Conservation (phyloP, 1,284 basidiomycete genomes). For the Leccinum pachyderme region DNA sequence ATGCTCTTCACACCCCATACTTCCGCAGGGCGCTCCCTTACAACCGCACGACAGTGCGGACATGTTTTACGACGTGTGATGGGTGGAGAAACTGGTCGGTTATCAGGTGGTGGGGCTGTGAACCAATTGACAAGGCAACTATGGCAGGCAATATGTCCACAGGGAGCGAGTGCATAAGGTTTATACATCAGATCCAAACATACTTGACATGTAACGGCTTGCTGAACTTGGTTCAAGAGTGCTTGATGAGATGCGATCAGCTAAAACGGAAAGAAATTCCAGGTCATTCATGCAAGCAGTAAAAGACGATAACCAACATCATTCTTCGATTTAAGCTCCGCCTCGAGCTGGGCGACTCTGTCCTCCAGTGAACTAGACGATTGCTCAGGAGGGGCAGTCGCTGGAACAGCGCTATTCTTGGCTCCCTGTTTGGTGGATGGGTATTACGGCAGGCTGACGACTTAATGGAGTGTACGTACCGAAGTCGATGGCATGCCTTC, state of each 20-base stretch:
- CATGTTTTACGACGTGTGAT: constrained; percentile 61
- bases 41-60: constrained; percentile 65
- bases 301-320: constrained; percentile 32
- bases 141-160: constrained; percentile 72
- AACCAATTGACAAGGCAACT: constrained; percentile 75
- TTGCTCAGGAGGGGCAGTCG: not conserved
- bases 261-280: constrained; percentile 26
- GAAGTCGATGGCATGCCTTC: constrained; percentile 7
- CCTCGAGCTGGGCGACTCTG: constrained; percentile 40
- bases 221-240: constrained; percentile 50
- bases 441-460: constrained; percentile 1
- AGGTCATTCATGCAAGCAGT: not conserved
- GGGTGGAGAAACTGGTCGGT: constrained; percentile 21
- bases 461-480: constrained; percentile 21
- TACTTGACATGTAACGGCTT: constrained; percentile 68
- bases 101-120: constrained; percentile 41
- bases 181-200: constrained; percentile 69
- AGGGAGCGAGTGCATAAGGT: constrained; percentile 69
- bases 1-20: constrained; percentile 73
- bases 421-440: constrained; percentile 12
- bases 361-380: constrained; percentile 26
- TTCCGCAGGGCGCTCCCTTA: constrained; percentile 62
- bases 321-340: constrained; percentile 42
- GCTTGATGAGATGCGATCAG: constrained; percentile 49
- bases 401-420: not conserved